Conservation (phyloP, 225 moss, liverwort and hornwort genomes). For the Polytrichum formosum region DNA sequence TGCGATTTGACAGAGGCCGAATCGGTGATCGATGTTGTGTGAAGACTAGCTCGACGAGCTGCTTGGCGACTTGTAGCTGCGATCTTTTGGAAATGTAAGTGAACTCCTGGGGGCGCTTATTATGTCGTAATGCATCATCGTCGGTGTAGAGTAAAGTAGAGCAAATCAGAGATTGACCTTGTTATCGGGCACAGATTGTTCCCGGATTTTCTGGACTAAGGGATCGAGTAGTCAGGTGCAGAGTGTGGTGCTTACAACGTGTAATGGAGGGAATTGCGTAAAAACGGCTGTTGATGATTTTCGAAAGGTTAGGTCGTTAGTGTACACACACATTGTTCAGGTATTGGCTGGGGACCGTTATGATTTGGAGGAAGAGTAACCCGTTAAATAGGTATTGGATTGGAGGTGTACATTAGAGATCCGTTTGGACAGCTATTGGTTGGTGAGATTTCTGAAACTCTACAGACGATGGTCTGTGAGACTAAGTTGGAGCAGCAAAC, state of each 20-base stretch:
- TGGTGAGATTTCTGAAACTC: not conserved
- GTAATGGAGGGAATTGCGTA: too few relatives aligned
- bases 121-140: too few relatives aligned
- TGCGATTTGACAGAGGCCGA: not conserved
- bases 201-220: too few relatives aligned
- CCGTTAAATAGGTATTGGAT: not conserved
- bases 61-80: not conserved
- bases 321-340: too few relatives aligned
- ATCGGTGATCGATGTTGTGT: slow-evolving; percentile 7
- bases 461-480: too few relatives aligned
- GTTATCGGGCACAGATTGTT: not conserved
- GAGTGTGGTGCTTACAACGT: not conserved
- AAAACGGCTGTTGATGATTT: too few relatives aligned
- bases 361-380: too few relatives aligned
- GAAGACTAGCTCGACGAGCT: not conserved
- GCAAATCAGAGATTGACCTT: not conserved
- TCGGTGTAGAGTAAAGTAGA: not conserved
- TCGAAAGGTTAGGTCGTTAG: too few relatives aligned
- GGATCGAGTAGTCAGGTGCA: not conserved
- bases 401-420: not conserved
- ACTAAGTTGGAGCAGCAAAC: not conserved
- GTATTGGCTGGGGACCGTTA: too few relatives aligned
- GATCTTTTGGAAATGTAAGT: slow-evolving; percentile 4
- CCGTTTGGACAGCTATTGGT: too few relatives aligned
- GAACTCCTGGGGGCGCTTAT: not conserved